Evolutionary conservation across 306 rosid genomes (phyloP), one percentile per base, ranked within the genome.

Genomic region (Calophaca sinica): DNA sequence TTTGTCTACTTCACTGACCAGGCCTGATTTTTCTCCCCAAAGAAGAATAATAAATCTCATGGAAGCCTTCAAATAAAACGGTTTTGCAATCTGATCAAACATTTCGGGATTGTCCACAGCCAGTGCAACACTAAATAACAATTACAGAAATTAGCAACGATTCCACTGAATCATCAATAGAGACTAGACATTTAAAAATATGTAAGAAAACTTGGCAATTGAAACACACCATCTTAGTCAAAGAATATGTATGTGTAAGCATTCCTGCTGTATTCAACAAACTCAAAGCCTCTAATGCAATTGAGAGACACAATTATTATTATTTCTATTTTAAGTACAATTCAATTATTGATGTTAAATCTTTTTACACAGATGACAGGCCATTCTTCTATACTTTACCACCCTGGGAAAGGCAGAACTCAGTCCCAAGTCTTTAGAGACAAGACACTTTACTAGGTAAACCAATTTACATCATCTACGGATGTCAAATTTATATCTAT

Each of bases 11-110:
- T 84, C 79, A 53, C 60, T 53, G 62, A 79, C 74, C 80, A 93
- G 59, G 67, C 81, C 13, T 66, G 96, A 91, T 77, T 91, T 93
- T 64, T 93, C 90, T 69, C 98, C 98, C 98, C 98, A 93, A 35
- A 93, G 94, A 59, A 91, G 91, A 84, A 93, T 83, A 57, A 93
- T 50, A 68, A 84, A 93, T 77, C 85, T 88, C 84, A 84, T 80
- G 53, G 84, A 66, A 66, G 87, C 82, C 83, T 89, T 85, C 57
- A 82, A 88, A 84, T 41, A 55, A 52, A 93, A 91, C 44, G 78
- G 70, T 73, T 80, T 83, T 35, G 86, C 78, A 66, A 93, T 89
- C 78, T 80, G 88, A 86, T 89, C 77, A 86, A 84, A 91, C 88
- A 93, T 73, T 81, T 87, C 91, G 36, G 94, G 94, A 82, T 74